Evolutionary conservation across 2,329 filamentous ascomycete species (phyloP), one percentile per base, ranked within the genome.

Genomic region (Cercospora janseana): DNA sequence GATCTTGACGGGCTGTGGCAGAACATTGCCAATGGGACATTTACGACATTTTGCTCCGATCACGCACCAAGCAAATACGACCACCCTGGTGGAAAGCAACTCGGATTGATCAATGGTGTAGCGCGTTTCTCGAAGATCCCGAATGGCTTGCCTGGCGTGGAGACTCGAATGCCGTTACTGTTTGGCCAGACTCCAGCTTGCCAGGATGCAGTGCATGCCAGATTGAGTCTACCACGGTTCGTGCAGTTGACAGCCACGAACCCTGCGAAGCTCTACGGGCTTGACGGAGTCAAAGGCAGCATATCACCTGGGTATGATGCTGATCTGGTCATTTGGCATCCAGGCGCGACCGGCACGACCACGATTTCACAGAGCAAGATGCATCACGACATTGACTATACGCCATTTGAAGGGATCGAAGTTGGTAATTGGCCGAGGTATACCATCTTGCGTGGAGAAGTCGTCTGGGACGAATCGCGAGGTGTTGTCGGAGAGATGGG

Each of bases 331-430:
- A 70, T 75, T 29, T 71, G 72, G 72, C 70, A 73, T 60, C 66
- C 67, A 10, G 58, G 49, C 0, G 49, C 52, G 12, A 58, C 54
- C 21, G 61, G 59, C 10, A 52, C 55, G 1, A 66, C 66, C 26
- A 57, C 54, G 1, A 61, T 72, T n/a, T 64, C 59, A 21, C 71
- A 75, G 40, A 55, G 52, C 4, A 75, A 77, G 66, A 63, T 84
- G 55, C 80, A 85, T 63, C 81, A 84, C 61, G 73, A 79, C 52
- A 75, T 81, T 2, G 80, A 85, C 59, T 82, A 84, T 59, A 82
- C 80, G 6, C 80, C 81, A 0, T 84, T 78, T 57, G 80, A 84
- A 61, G 80, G 80, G 0, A 72, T 70, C 41, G 67, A 60, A n/a
- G 60, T 85, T 31, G 72, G 70, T 21, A 79, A 84, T 50, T 84